These are phyloP conservation scores for Hyaloraphidium curvatum DNA, from an alignment of 192 early-diverging fungal species.

Conservation along the genomic window DNA sequence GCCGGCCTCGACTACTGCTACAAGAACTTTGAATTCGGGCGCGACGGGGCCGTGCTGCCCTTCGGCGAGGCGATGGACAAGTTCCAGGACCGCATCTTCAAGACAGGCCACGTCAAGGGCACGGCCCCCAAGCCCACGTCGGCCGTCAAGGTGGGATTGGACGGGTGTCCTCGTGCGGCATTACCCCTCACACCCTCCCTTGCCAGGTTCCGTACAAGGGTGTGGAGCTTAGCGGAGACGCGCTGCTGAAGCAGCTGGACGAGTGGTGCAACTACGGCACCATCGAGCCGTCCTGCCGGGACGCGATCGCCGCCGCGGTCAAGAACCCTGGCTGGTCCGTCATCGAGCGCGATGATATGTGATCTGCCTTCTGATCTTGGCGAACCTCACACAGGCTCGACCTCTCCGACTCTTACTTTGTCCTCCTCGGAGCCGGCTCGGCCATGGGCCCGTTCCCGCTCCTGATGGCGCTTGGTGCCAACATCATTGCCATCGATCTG, in stretches of 20 bases:
- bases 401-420: constrained; percentile 6
- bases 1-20: constrained; percentile 7
- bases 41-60: not conserved
- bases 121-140: not conserved
- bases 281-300: not conserved
- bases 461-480: constrained; percentile 5
- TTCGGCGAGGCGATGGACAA: not conserved
- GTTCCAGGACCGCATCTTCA: not conserved
- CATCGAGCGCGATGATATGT: not conserved
- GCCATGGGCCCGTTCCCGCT: constrained; percentile 5
- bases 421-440: constrained; percentile 5
- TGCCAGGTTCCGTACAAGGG: constrained; percentile 5
- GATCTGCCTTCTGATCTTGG: not conserved
- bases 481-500: constrained; percentile 7
- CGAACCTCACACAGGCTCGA: not conserved
- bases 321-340: not conserved
- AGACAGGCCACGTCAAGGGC: constrained; percentile 4
- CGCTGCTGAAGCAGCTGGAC: constrained; percentile 1
- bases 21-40: constrained; percentile 6
- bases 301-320: not conserved
- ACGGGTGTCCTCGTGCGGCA: no score
- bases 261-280: constrained; percentile 3
- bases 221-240: not conserved
- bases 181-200: no score
- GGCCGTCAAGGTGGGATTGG: not conserved